Conservation (phyloP, 495 filamentous ascomycete species). For the Parathielavia appendiculata region DNA sequence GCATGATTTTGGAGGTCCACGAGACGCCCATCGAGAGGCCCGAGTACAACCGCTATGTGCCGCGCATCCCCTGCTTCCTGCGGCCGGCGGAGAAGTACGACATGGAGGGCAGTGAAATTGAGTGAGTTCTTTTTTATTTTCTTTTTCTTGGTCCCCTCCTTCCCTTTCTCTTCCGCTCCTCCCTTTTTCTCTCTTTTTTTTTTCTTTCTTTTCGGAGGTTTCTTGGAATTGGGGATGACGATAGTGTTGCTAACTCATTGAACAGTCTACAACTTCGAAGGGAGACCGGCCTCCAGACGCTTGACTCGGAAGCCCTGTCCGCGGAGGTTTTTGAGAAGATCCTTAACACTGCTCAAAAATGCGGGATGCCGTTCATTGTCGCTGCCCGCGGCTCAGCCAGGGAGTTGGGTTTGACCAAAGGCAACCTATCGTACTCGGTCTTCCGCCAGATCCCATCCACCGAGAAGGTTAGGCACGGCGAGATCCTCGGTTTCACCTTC, state of each 20-base stretch:
- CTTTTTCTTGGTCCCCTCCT: too few species aligned
- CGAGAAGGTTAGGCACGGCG: neutral
- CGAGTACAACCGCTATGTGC: conserved; percentile 20
- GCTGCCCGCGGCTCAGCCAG: conserved; percentile 30
- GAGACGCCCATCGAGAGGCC: neutral
- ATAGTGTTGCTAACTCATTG: too few species aligned
- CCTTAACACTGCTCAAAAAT: conserved; percentile 13
- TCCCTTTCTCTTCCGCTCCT: too few species aligned
- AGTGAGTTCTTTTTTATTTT: too few species aligned
- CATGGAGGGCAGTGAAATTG: too few species aligned
- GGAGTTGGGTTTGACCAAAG: neutral
- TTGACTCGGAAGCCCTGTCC: conserved; percentile 28
- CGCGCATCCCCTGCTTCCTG: conserved; percentile 29
- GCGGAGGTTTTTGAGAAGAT: conserved; percentile 24
- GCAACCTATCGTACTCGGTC: conserved; percentile 1
- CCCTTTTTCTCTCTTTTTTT: too few species aligned
- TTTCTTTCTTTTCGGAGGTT: too few species aligned
- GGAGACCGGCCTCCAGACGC: conserved; percentile 26
- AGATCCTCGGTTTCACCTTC: conserved; percentile 37
- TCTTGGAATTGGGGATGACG: too few species aligned
- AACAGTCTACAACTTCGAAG: conserved; percentile 38
- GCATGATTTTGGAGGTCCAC: neutral
- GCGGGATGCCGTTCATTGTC: conserved; percentile 40
- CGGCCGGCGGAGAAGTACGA: conserved; percentile 33
- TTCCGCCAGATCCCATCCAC: neutral